Conservation (phyloP, 2,329 filamentous ascomycete species). For the Ploettnerulaceae sp. region DNA sequence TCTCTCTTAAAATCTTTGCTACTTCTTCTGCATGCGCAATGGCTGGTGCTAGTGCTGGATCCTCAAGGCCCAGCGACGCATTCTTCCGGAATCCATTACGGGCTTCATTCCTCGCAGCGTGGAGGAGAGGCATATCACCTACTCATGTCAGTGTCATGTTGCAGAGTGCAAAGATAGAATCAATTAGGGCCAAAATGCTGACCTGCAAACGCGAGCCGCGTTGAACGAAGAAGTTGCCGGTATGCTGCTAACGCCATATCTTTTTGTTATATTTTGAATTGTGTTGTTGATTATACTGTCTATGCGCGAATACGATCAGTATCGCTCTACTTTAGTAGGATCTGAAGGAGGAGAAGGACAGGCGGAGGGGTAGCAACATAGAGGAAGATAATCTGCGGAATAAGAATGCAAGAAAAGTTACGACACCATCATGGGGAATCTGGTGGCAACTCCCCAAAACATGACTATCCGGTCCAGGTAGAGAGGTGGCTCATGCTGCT, state of each 20-base stretch:
- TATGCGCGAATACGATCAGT: no score
- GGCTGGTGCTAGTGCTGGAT: conserved; percentile 55
- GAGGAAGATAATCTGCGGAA: no score
- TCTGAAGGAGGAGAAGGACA: no score
- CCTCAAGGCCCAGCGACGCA: conserved; percentile 50
- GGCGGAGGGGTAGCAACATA: no score
- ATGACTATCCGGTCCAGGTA: no score
- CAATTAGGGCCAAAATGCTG: neutral
- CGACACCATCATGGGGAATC: no score
- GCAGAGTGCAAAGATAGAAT: neutral
- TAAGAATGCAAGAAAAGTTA: no score
- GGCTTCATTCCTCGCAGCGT: conserved; percentile 67
- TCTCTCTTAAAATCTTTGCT: conserved; percentile 71
- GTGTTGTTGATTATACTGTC: no score
- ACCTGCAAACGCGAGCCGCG: conserved; percentile 81
- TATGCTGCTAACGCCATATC: conserved; percentile 75
- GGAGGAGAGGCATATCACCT: conserved; percentile 68
- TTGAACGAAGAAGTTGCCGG: conserved; percentile 73
- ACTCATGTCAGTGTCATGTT: neutral
- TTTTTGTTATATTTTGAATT: neutral
- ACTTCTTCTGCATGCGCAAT: conserved; percentile 80
- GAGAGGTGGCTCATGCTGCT: no score
- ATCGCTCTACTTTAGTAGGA: no score
- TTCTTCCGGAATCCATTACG: conserved; percentile 69
- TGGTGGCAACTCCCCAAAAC: no score